These are phyloP conservation scores for Solanum lignicaule DNA, from an alignment of 257 asterid species.

Conservation along the genomic window DNA sequence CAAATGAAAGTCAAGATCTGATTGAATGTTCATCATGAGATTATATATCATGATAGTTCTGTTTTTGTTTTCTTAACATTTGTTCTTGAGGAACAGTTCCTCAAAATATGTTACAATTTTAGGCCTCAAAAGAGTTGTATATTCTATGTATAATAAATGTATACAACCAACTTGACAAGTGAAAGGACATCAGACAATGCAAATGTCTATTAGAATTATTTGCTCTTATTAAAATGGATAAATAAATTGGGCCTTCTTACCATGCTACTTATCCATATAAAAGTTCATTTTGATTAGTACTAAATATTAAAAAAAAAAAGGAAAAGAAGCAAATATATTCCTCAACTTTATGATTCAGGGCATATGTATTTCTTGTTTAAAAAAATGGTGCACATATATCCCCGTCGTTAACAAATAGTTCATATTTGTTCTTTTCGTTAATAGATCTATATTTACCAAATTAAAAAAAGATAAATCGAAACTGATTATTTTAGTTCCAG, in stretches of 20 bases:
- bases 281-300: not conserved
- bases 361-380: too few relatives aligned
- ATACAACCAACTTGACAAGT: not conserved
- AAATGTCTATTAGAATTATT: not conserved
- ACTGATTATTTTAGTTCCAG: too few relatives aligned
- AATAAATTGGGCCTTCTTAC: not conserved
- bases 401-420: too few relatives aligned
- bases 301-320: not conserved
- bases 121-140: not conserved
- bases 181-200: not conserved
- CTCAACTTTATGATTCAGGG: too few relatives aligned
- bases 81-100: not conserved
- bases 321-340: not conserved
- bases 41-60: not conserved
- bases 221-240: too few relatives aligned
- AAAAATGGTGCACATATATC: too few relatives aligned
- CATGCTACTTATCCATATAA: not conserved
- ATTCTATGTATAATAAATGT: not conserved
- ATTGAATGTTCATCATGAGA: constrained; percentile 6
- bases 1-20: constrained; percentile 11
- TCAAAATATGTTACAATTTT: not conserved
- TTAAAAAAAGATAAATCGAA: too few relatives aligned
- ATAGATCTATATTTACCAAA: too few relatives aligned
- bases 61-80: not conserved
- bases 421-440: too few relatives aligned